Evolutionary conservation across 2,329 filamentous ascomycete species (phyloP), one percentile per base, ranked within the genome.

Genomic region (Gaeumannomyces sp.): DNA sequence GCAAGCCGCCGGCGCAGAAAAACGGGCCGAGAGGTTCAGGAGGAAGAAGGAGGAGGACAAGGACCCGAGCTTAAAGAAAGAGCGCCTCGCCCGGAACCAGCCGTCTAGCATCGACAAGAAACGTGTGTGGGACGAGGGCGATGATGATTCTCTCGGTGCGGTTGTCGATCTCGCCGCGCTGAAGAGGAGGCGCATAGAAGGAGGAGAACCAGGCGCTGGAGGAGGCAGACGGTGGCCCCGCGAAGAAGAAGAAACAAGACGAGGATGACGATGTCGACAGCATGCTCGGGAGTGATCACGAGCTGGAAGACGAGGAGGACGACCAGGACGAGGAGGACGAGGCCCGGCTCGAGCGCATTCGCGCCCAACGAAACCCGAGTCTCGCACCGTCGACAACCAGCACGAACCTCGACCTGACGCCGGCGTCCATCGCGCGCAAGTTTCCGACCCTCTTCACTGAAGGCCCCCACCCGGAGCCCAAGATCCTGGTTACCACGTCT

Each of bases 401-500:
- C 67, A 88, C 85, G 35, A 88, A 87, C 67, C 81, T 89, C 67
- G 86, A 89, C 70, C 77, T 88, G 60, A 87, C 86, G 11, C 86
- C 86, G 1, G 78, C 84, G 33, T 84, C 83, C 10, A 78, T 89
- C 53, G 78, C 84, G 19, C 77, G 81, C 69, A 87, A 88, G 72
- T 89, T 89, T 71, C 85, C 86, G 33, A 80, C 81, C 1, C 81
- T 89, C 50, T 89, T 89, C 72, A 80, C 79, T 66, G 85, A 87
- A 62, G 75, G 83, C 70, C 85, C 81, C 45, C 85, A 81, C 61
- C 83, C 80, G 65, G 77, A 78, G 66, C 93, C 95, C 63, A 96
- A 97, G 77, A 88, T 98, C 68, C 87, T 99, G 56, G 85, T 99
- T 73, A 99, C 95, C 0, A 98, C 95, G 10, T 91, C 88, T 16